Evolutionary conservation across 129 eudicot species (phyloP).

Genomic region (Chrysanthemum seticuspe): DNA sequence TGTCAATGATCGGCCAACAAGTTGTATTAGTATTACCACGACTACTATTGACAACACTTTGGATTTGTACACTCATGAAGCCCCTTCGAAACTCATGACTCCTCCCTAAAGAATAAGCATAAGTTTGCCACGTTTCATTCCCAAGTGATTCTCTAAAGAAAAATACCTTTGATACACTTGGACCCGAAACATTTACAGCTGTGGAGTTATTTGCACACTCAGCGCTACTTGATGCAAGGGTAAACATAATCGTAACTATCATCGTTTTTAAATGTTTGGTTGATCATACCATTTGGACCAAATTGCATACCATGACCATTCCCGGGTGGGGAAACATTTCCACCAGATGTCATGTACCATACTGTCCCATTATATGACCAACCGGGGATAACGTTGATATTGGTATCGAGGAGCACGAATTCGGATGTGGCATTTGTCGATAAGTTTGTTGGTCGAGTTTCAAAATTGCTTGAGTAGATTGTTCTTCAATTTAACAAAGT

Average conservation of each 20-base stretch:
- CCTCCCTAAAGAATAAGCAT: too few relatives aligned
- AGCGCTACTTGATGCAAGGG: constrained; percentile 16
- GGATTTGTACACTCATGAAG: too few relatives aligned
- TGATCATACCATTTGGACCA: constrained; percentile 41
- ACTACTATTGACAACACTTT: too few relatives aligned
- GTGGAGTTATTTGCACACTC: too few relatives aligned
- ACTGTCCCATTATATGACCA: constrained; percentile 39
- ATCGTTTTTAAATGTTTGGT: constrained; percentile 29
- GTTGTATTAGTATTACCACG: too few relatives aligned
- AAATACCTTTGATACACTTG: too few relatives aligned
- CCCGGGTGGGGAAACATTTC: constrained; percentile 24
- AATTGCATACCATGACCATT: constrained; percentile 43
- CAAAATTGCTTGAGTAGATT: neutral
- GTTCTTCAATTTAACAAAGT: too few relatives aligned
- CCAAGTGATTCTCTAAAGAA: too few relatives aligned
- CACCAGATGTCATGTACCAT: constrained; percentile 28
- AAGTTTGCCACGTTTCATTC: too few relatives aligned
- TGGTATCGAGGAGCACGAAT: constrained; percentile 30
- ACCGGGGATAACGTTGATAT: constrained; percentile 31
- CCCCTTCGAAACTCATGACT: too few relatives aligned
- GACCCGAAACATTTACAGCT: too few relatives aligned
- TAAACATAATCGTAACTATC: constrained; percentile 32
- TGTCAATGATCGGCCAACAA: too few relatives aligned
- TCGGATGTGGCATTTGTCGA: constrained; percentile 30
- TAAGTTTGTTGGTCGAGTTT: constrained; percentile 32